Evolutionary conservation across 495 filamentous ascomycete species (phyloP), one percentile per base, ranked within the genome.

Genomic region (Delitschia confertaspora): DNA sequence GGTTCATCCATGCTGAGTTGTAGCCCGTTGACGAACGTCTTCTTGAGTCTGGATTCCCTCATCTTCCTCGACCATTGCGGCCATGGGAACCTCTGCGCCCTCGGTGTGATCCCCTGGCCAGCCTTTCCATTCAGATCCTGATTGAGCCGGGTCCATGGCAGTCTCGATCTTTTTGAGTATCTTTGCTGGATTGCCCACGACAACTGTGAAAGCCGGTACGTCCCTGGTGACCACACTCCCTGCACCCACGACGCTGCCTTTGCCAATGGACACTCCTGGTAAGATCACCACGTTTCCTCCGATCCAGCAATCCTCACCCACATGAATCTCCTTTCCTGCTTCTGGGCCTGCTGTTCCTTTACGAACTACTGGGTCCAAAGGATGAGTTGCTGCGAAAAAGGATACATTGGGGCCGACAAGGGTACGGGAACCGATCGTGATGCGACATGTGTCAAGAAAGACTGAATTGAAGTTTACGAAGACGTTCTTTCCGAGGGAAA

Each of bases 301-400:
- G 19, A 95, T 60, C 88, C 88, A 95, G 51, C 85, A 91, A 60
- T 94, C 88, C 53, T 93, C 83, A 0, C 80, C 85, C 44, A 94
- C 78, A 10, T 65, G 70, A 50, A 95, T 83, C 13, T 83, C 79
- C 42, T 72, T 76, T 0, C 87, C 88, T 18, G 64, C 53, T 63
- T 94, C 88, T 0, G 87, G 83, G 0, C 86, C 88, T 29, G 72
- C 58, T 1, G 72, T 77, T 0, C 88, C 85, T 55, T 88, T 82
- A 7, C 86, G 71, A 9, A 86, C 42, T 0, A 68, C 67, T 1
- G 84, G 85, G 49, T 89, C 80, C 2, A 85, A 64, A 0, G 86
- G 85, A 61, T 95, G 88, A 0, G 75, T 79, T 0, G 74, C 88
- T 17, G 73, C 67, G 53, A 73, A 88, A 42, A 94, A 73, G 37